These are phyloP conservation scores for Puccinia triticina DNA, from an alignment of 1,284 basidiomycete genomes.

Conservation along the genomic window DNA sequence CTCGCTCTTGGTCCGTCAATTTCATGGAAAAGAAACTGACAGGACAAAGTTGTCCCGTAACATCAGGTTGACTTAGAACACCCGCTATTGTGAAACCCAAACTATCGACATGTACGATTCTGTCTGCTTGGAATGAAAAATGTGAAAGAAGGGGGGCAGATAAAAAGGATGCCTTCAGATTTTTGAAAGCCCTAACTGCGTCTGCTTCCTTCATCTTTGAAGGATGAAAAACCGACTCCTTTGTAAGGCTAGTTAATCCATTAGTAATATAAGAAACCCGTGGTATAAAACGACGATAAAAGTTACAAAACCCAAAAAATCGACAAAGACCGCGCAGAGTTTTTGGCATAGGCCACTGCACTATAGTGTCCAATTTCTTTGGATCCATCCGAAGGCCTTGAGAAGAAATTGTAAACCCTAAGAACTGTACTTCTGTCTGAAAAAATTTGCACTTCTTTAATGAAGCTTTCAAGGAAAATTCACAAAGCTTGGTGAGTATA, in stretches of 20 bases:
- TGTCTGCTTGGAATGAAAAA: too few relatives aligned
- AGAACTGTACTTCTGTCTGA: too few relatives aligned
- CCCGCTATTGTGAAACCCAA: too few relatives aligned
- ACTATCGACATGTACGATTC: too few relatives aligned
- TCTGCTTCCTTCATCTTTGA: not conserved
- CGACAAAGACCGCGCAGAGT: not conserved
- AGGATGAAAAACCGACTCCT: not conserved
- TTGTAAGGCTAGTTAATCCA: not conserved
- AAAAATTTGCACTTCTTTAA: too few relatives aligned
- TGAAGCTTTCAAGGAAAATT: slow-evolving; percentile 8
- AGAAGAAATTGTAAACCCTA: too few relatives aligned
- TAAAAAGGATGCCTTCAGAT: not conserved
- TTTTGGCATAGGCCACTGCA: not conserved
- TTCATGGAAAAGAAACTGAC: slow-evolving; percentile 34
- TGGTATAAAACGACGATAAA: slow-evolving; percentile 18
- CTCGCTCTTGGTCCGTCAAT: not conserved
- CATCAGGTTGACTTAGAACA: slow-evolving; percentile 34
- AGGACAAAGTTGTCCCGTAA: not conserved
- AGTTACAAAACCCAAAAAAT: slow-evolving; percentile 27
- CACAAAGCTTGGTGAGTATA: not conserved
- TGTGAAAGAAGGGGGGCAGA: not conserved
- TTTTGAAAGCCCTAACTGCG: not conserved
- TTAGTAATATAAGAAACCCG: not conserved
- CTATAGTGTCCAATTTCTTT: too few relatives aligned
- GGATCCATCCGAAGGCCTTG: too few relatives aligned